Conservation (phyloP, 202 grass and related monocot species). For the Cymbopogon flexuosus region DNA sequence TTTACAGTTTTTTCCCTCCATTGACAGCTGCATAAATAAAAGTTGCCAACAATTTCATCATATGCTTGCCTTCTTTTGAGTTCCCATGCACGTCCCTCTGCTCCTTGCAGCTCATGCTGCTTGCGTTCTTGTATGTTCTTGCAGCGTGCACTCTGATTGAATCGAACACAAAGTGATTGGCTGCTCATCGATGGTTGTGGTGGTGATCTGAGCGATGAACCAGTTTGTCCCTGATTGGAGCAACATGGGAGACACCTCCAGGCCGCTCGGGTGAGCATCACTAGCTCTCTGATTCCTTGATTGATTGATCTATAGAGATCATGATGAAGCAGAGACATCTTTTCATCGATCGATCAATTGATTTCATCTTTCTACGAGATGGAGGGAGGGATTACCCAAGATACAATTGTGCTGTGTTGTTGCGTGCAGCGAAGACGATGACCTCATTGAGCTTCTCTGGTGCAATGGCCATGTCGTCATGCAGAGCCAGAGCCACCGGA, state of each 20-base stretch:
- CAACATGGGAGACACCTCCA: conserved; percentile 50
- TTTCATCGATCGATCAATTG: not conserved
- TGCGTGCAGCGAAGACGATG: conserved; percentile 48
- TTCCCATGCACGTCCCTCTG: not conserved
- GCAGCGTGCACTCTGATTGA: not conserved
- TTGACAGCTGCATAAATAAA: not conserved
- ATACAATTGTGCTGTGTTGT: not conserved
- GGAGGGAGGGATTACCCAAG: not conserved
- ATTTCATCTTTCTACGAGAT: not conserved
- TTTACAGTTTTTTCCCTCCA: conserved; percentile 4
- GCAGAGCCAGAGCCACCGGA: conserved; percentile 69
- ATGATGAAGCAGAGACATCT: not conserved
- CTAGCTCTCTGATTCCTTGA: not conserved
- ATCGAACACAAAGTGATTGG: not conserved
- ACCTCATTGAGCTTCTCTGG: conserved; percentile 80
- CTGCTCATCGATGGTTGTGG: not conserved
- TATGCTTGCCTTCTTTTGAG: not conserved
- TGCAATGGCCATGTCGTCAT: conserved; percentile 83
- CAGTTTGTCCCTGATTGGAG: conserved; percentile 58
- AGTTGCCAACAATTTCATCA: not conserved
- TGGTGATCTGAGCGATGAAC: conserved; percentile 42
- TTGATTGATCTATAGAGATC: not conserved
- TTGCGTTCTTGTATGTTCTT: not conserved
- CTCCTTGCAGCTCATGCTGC: not conserved
- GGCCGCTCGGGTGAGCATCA: conserved; percentile 40